Conservation (phyloP, 2,329 filamentous ascomycete genomes). For the Amauroascus niger region DNA sequence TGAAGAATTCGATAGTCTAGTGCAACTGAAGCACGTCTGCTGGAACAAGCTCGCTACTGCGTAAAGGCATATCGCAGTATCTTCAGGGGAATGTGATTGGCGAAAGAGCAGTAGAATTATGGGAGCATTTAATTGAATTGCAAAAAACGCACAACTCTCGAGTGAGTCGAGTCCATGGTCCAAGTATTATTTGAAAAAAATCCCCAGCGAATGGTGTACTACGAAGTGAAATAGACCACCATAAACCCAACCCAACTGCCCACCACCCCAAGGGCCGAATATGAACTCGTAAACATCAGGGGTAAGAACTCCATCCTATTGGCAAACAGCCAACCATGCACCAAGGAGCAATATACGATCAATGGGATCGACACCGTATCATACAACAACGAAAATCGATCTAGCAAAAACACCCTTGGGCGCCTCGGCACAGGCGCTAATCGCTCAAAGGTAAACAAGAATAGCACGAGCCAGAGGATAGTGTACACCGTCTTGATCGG, state of each 20-base stretch:
- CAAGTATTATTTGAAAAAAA: not conserved
- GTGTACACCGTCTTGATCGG: constrained; percentile 92
- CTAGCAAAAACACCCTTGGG: constrained; percentile 77
- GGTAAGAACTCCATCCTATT: constrained; percentile 75
- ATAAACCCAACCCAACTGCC: constrained; percentile 93
- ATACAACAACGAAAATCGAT: constrained; percentile 82
- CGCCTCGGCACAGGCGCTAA: constrained; percentile 73
- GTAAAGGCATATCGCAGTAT: too few species aligned
- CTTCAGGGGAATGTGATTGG: too few species aligned
- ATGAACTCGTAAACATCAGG: constrained; percentile 93
- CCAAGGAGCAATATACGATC: constrained; percentile 74
- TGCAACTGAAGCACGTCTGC: too few species aligned
- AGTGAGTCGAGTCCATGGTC: too few species aligned
- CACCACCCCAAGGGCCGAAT: constrained; percentile 86
- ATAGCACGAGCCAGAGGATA: constrained; percentile 78
- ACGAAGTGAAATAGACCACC: constrained; percentile 70
- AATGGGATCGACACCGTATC: constrained; percentile 82
- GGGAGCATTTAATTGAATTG: too few species aligned
- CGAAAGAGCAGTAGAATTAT: too few species aligned
- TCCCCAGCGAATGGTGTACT: not conserved
- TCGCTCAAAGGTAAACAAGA: constrained; percentile 76
- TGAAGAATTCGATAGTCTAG: too few species aligned
- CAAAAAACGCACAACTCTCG: too few species aligned
- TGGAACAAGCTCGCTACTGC: too few species aligned
- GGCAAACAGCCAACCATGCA: constrained; percentile 78